Conservation (phyloP, 2,329 filamentous ascomycete species). For the Sporothrix variecibatus region DNA sequence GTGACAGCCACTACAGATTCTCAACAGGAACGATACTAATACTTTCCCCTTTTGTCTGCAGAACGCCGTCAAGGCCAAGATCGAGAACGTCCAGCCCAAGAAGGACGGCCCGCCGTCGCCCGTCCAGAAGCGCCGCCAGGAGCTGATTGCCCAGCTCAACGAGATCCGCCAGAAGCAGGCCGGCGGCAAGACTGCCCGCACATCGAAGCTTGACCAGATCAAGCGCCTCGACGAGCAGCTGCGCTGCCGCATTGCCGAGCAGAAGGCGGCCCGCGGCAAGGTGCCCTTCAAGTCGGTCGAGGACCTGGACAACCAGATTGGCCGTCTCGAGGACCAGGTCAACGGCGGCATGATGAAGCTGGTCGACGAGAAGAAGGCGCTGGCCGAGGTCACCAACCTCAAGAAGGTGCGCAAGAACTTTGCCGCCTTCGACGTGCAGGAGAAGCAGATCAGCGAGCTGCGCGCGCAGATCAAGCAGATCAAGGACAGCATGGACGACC, state of each 20-base stretch:
- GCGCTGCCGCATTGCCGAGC: conserved; percentile 79
- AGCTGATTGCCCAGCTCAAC: conserved; percentile 79
- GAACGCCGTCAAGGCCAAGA: conserved; percentile 85
- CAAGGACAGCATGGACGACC: conserved; percentile 86
- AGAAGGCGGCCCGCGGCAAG: conserved; percentile 81
- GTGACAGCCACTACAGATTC: background rate
- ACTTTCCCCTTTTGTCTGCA: conserved; percentile 42
- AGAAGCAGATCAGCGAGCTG: conserved; percentile 86
- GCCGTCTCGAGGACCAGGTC: conserved; percentile 78
- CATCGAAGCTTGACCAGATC: conserved; percentile 81
- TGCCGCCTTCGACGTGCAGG: conserved; percentile 75
- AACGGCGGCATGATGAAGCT: conserved; percentile 90
- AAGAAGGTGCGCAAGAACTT: conserved; percentile 93
- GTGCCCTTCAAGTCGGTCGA: conserved; percentile 84
- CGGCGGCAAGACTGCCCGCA: conserved; percentile 79
- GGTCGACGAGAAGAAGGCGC: conserved; percentile 94
- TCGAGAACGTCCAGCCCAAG: conserved; percentile 76
- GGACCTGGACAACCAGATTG: conserved; percentile 83
- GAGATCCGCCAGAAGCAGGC: conserved; percentile 86
- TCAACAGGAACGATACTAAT: background rate
- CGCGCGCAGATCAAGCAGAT: conserved; percentile 86
- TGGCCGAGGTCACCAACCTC: conserved; percentile 77
- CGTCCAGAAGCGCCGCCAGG: conserved; percentile 77
- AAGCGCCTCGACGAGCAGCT: conserved; percentile 89
- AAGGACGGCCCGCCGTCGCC: conserved; percentile 75